These are phyloP conservation scores for Edaphochlamys debaryana DNA, from an alignment of 139 green algal species.

Conservation along the genomic window DNA sequence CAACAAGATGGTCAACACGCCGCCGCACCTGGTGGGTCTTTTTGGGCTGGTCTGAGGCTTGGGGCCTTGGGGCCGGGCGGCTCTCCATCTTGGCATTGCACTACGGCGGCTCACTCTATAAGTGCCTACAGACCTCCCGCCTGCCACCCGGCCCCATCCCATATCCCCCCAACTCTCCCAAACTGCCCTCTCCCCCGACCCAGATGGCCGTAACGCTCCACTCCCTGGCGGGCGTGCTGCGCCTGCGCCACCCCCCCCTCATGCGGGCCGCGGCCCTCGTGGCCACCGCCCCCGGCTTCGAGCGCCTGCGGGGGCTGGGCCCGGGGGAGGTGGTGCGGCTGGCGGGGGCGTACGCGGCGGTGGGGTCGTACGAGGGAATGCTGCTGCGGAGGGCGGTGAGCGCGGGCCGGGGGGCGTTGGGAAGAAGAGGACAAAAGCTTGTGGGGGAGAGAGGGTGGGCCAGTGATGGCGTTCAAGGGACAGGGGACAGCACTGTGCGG, in stretches of 20 bases:
- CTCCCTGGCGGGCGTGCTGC: constrained; percentile 1
- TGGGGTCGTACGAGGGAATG: constrained; percentile 19
- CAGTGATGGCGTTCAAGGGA: background rate
- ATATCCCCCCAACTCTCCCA: background rate
- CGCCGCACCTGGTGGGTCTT: background rate
- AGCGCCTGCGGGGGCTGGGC: background rate
- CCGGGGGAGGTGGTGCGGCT: constrained; percentile 18
- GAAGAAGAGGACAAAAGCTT: too few species aligned
- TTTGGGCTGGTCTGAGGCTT: too few species aligned
- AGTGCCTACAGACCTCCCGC: too few species aligned
- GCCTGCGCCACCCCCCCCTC: constrained; percentile 30
- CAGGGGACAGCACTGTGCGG: background rate
- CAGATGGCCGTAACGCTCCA: constrained; percentile 22
- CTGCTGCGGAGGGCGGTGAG: constrained; percentile 23
- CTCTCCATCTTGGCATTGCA: too few species aligned
- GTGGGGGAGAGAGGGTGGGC: too few species aligned
- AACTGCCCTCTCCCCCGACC: background rate
- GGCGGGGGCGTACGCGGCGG: background rate
- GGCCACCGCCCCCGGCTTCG: background rate
- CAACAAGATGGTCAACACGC: constrained; percentile 38
- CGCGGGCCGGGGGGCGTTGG: too few species aligned
- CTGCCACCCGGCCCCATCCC: background rate
- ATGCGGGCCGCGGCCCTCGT: constrained; percentile 11
- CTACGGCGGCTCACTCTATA: too few species aligned
- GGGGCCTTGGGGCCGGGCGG: too few species aligned